Evolutionary conservation across 2,329 filamentous ascomycete genomes (phyloP).

Genomic region (Cercospora zeina): DNA sequence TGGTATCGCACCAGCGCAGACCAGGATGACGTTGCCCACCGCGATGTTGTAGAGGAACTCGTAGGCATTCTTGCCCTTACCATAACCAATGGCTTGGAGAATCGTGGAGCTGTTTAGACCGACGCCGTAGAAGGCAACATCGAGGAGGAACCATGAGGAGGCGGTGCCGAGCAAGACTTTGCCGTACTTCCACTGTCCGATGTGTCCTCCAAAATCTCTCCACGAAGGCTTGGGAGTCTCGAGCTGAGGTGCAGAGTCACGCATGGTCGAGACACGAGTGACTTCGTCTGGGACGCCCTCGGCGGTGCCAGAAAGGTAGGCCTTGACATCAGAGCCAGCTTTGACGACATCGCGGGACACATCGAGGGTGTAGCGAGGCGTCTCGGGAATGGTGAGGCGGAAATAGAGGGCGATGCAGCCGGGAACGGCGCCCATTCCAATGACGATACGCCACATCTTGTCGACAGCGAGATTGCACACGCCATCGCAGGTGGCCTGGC

Average conservation of each 20-base stretch:
- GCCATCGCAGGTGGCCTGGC: constrained; percentile 59
- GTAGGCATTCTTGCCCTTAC: constrained; percentile 64
- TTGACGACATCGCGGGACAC: constrained; percentile 73
- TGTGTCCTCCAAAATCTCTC: constrained; percentile 70
- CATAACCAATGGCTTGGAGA: constrained; percentile 70
- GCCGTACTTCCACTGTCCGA: constrained; percentile 68
- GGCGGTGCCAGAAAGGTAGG: constrained; percentile 67
- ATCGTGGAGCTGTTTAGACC: constrained; percentile 76
- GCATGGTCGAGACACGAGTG: constrained; percentile 59
- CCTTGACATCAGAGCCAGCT: constrained; percentile 69
- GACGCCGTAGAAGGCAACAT: constrained; percentile 59
- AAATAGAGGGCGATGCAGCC: constrained; percentile 82
- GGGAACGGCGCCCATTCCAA: constrained; percentile 78
- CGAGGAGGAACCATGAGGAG: constrained; percentile 81
- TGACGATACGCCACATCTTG: constrained; percentile 83
- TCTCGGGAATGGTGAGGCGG: constrained; percentile 83
- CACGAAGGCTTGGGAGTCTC: constrained; percentile 69
- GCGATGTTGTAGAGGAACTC: constrained; percentile 71
- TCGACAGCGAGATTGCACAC: constrained; percentile 71
- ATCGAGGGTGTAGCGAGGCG: constrained; percentile 84
- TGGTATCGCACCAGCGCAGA: constrained; percentile 75
- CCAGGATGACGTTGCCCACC: constrained; percentile 75
- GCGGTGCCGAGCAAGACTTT: constrained; percentile 75
- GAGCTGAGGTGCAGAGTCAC: constrained; percentile 56
- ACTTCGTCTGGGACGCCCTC: constrained; percentile 68